Evolutionary conservation across 495 filamentous ascomycete species (phyloP).

Genomic region (Diplogelasinospora grovesii): DNA sequence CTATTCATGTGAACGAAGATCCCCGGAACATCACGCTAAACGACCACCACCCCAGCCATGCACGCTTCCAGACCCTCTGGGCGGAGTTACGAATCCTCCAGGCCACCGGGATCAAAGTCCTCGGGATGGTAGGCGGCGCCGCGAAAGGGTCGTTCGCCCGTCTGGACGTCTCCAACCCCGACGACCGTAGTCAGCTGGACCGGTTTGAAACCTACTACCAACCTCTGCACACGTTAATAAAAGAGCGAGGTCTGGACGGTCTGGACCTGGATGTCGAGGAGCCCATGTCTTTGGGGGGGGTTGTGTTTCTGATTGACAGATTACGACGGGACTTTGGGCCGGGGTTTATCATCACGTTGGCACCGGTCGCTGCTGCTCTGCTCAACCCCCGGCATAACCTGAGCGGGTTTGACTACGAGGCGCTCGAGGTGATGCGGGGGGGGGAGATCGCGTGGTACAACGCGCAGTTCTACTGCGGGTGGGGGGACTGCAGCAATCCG

Average conservation of each 20-base stretch:
- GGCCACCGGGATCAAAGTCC: constrained; percentile 59
- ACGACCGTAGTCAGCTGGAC: constrained; percentile 18
- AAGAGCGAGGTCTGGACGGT: constrained; percentile 56
- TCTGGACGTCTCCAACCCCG: constrained; percentile 58
- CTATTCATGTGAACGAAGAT: constrained; percentile 71
- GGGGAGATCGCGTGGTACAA: constrained; percentile 74
- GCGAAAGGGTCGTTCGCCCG: constrained; percentile 59
- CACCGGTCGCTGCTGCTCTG: constrained; percentile 71
- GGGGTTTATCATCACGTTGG: constrained; percentile 66
- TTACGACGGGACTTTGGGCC: constrained; percentile 67
- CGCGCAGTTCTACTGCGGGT: constrained; percentile 80
- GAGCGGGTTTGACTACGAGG: constrained; percentile 69
- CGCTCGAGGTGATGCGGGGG: constrained; percentile 60
- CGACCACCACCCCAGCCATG: constrained; percentile 56
- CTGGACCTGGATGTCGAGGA: constrained; percentile 86
- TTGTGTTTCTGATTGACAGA: constrained; percentile 67
- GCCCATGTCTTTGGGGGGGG: constrained; percentile 60
- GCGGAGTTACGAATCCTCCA: constrained; percentile 62
- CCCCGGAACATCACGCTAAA: constrained; percentile 62
- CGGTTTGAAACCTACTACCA: constrained; percentile 62
- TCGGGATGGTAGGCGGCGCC: constrained; percentile 82
- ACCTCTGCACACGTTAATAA: constrained; percentile 56
- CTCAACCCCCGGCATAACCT: constrained; percentile 49
- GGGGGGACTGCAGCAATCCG: constrained; percentile 54
- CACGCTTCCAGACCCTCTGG: constrained; percentile 58